A percentile compares a stretch with the other conserved stretches of the same genome.
Conservation (phyloP, 345 rosid species). For the Eucalyptus grandis region DNA sequence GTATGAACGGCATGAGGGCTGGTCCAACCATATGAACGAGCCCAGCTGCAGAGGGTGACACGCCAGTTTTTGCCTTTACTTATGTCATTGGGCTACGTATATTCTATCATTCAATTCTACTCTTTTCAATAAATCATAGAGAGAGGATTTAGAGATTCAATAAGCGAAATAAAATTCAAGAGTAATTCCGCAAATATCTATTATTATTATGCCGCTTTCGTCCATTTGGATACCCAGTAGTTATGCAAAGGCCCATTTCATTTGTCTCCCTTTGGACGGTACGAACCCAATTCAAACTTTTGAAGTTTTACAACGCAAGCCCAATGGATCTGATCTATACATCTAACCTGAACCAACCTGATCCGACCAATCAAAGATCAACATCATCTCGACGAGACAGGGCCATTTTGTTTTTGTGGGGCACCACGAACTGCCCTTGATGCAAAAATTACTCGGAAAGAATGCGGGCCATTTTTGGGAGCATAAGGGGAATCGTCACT, state of each 20-base stretch:
- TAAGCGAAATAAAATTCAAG: not conserved
- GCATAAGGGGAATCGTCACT: not conserved
- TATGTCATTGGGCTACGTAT: not conserved
- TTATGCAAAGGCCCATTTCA: not conserved
- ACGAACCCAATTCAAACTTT: not conserved
- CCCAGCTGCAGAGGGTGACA: not conserved
- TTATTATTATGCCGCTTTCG: not conserved
- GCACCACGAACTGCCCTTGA: not conserved
- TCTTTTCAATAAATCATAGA: not conserved
- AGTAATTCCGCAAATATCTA: not conserved
- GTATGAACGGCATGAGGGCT: not conserved
- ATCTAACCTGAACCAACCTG: too few species aligned
- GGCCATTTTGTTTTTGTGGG: not conserved
- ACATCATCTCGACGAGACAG: not conserved
- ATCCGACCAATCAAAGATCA: not conserved
- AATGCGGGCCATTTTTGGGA: not conserved
- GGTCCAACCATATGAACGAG: not conserved
- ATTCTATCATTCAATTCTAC: not conserved
- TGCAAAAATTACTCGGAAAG: not conserved
- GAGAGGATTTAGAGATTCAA: not conserved
- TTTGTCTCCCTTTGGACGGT: not conserved
- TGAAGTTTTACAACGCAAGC: not conserved
- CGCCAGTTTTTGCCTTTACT: not conserved
- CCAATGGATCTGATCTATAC: not conserved
- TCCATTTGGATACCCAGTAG: not conserved